These are phyloP conservation scores for Dryas octopetala DNA, from an alignment of 306 rosid species.

Conservation along the genomic window DNA sequence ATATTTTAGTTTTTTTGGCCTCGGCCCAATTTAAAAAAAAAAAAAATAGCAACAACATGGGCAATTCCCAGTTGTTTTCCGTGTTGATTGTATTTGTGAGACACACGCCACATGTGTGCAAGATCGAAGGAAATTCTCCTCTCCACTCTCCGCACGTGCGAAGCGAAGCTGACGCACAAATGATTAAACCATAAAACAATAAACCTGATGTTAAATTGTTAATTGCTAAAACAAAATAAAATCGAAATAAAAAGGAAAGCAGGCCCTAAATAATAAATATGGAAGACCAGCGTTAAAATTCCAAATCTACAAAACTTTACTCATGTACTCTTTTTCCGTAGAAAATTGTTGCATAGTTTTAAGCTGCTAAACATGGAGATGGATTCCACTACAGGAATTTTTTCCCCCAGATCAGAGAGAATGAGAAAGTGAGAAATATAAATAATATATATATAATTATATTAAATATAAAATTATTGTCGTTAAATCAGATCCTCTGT, in stretches of 20 bases:
- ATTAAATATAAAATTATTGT: neutral
- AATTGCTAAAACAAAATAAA: neutral
- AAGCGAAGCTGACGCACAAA: no score
- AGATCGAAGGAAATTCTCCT: no score
- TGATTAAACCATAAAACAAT: no score
- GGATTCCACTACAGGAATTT: neutral
- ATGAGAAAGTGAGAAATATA: neutral
- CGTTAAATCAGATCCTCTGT: slow-evolving; percentile 40
- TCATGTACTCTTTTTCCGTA: neutral
- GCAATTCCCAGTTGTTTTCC: no score
- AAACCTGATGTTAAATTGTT: neutral
- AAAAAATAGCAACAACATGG: no score
- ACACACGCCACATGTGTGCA: no score
- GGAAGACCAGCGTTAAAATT: neutral
- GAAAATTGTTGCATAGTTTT: neutral
- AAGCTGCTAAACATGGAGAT: neutral
- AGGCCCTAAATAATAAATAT: neutral
- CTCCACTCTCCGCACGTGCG: no score
- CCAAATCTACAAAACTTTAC: neutral
- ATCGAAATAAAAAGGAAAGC: neutral
- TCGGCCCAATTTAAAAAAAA: no score
- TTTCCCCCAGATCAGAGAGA: neutral
- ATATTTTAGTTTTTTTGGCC: no score
- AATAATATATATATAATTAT: neutral
- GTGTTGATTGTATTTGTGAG: no score